Base-by-base conservation (phyloP, 2,329 filamentous ascomycete species). In the Fusarium cyanostomum region DNA sequence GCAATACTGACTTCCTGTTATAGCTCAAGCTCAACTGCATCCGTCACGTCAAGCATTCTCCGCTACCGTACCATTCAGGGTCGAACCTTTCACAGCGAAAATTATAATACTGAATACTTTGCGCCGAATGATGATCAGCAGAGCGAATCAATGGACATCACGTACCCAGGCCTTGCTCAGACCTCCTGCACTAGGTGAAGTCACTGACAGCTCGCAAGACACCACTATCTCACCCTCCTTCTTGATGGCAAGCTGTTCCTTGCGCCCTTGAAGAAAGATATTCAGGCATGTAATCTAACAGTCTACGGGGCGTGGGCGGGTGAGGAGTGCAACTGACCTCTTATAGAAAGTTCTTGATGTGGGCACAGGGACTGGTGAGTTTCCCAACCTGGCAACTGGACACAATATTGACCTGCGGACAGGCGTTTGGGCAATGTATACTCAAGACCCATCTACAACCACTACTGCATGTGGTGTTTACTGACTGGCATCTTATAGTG, bases 391-490 rank as follows among this genome's bases (percentile, higher is more conserved):
- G 15, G n/a, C 12, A 10, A 5, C 3, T 31, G 16, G 3, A 11
- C 7, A 7, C 2, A 5, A 24, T 4, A n/a, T 26, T 50, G 9
- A 50, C 16, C 12, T 2, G 7, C 9, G 24, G 15, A 30, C 30
- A 35, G 56, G 56, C 4, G 51, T 59, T 9, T 59, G 45, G 56
- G 56, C 56, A 46, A 56, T 59, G 51, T 59, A 41, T n/a, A 7
- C n/a, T 5, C 1, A 21, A 24, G 5, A 31, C 9, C 7, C 13
- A 28, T 7, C 15, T 27, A 12, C 21, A 12, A 5, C 4, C 3
- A 4, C 6, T 3, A 18, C 8, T 15, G n/a, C n/a, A 28, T 7
- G 6, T n/a, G 3, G 12, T 24, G 9, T 9, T 28, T 39, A 28
- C 37, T 53, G 11, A 44, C n/a, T n/a, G n/a, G n/a, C 16, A 5